Base-by-base conservation (phyloP, 23 red algal species). In the Chondrus crispus region DNA sequence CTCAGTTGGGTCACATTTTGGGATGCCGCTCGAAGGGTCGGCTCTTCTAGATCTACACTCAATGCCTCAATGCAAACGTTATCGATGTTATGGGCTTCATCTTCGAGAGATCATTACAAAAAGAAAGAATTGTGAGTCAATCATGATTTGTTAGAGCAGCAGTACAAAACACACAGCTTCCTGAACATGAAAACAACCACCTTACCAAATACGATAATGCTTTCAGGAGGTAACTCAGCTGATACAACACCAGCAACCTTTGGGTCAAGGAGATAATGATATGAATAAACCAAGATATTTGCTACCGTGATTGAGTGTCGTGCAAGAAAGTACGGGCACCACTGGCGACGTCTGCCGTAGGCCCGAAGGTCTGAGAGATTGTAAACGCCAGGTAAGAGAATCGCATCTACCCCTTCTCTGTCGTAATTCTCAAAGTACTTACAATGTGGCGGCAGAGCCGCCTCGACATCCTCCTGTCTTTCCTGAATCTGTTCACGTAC, bases 71-170 rank as follows among this genome's bases (percentile, higher is more conserved):
- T 98, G 46, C 97, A 98, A 11, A 98, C 97, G 42, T 96, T 96
- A 66, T 98, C 93, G 54, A 98, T 98, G 80, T 98, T 98, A 68
- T 98, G 97, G 37, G 97, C 97, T 84, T 98, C 97, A 62, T 98
- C 96, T 86, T 60, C 48, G 45, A n/a, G 55, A 64, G 39, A 33
- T 16, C n/a, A 3, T 39, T 0, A 62, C 39, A n/a, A 14, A 7
- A 35, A 42, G 24, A 84, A 22, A 62, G 45, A 62, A 44, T 42
- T 57, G 70, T 43, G 20, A 76, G 33, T 40, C 22, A 76, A 22
- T 76, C 38, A 26, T 22, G 35, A 66, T 6, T 32, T 19, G 50
- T 66, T 39, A 9, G 28, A 2, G 10, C 41, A 13, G 30, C 35
- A 10, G 12, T 40, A 7, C 19, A 39, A 24, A 1, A 38, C 7